A percentile compares a stretch with the other conserved stretches of the same genome.
These are phyloP conservation scores for Blumeriella jaapii DNA, from an alignment of 2,329 filamentous ascomycete genomes.

Conservation along the genomic window DNA sequence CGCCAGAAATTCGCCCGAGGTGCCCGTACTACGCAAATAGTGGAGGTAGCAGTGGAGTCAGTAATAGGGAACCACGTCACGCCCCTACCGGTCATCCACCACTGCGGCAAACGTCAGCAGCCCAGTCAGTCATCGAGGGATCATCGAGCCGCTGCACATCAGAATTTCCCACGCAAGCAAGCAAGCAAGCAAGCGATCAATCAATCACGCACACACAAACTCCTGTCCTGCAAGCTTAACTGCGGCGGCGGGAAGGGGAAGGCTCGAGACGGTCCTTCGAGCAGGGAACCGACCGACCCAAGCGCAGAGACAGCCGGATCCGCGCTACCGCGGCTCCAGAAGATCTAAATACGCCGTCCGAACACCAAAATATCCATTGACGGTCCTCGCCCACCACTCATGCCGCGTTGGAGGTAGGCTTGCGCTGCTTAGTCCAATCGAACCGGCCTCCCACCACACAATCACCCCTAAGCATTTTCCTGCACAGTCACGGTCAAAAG, in stretches of 20 bases:
- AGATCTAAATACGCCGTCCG: slow-evolving; percentile 6
- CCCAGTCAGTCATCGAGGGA: background rate
- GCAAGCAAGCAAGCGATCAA: background rate
- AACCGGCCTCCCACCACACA: slow-evolving; percentile 10
- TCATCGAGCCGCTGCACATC: background rate
- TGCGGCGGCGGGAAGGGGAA: slow-evolving; percentile 13
- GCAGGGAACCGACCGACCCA: slow-evolving; percentile 5
- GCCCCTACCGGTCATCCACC: too few relatives aligned
- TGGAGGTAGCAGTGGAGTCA: too few relatives aligned
- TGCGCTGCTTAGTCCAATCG: slow-evolving; percentile 9
- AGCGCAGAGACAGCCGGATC: slow-evolving; percentile 7
- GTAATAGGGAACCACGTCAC: too few relatives aligned
- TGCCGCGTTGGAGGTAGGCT: slow-evolving; percentile 6
- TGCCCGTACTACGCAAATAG: too few relatives aligned
- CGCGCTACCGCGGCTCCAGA: slow-evolving; percentile 5
- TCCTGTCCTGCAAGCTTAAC: slow-evolving; percentile 5
- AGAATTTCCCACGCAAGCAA: background rate
- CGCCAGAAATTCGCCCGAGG: too few relatives aligned
- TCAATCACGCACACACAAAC: background rate
- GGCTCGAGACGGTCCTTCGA: slow-evolving; percentile 19
- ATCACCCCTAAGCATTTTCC: slow-evolving; percentile 3
- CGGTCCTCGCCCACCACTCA: slow-evolving; percentile 6
- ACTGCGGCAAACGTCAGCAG: background rate
- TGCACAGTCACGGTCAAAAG: background rate
- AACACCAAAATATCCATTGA: slow-evolving; percentile 6